Evolutionary conservation across 768 basidiomycete genomes (phyloP).

Genomic region (Dioszegia aurantiaca): DNA sequence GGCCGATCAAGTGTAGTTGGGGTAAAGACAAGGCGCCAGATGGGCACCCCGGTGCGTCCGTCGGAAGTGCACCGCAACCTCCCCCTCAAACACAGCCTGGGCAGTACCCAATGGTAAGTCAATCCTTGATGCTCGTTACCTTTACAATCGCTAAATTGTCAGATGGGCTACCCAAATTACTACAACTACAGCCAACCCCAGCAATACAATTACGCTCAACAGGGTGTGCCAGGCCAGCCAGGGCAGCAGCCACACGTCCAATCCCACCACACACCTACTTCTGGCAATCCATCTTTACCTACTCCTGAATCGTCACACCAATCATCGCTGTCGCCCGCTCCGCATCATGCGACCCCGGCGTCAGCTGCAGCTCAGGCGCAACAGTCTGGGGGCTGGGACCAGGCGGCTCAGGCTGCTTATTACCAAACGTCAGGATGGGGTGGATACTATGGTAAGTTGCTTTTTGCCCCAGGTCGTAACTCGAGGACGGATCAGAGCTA

Average conservation of each 20-base stretch:
- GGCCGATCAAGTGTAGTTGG: slow-evolving; percentile 98
- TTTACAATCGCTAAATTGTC: slow-evolving; percentile 6
- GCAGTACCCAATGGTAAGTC: slow-evolving; percentile 30
- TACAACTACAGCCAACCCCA: slow-evolving; percentile 32
- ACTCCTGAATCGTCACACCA: neutral
- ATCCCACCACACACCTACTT: neutral
- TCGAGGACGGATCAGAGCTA: neutral
- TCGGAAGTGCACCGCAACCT: neutral
- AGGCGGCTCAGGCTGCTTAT: slow-evolving; percentile 27
- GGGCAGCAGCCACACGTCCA: too few species aligned
- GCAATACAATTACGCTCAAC: slow-evolving; percentile 37
- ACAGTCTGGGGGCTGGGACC: slow-evolving; percentile 31
- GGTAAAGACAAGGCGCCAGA: slow-evolving; percentile 70
- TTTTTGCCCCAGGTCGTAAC: neutral
- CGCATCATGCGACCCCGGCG: neutral
- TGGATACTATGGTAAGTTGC: slow-evolving; percentile 34
- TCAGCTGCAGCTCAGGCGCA: neutral
- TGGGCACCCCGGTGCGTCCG: slow-evolving; percentile 56
- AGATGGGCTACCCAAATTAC: slow-evolving; percentile 32
- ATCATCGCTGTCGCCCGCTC: slow-evolving; percentile 3
- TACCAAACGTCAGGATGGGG: slow-evolving; percentile 40
- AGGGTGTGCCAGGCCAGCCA: slow-evolving; percentile 41
- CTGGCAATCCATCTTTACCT: neutral
- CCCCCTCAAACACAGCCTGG: neutral
- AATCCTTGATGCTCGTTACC: neutral